These are phyloP conservation scores for Podospora sp. DNA, from an alignment of 495 filamentous ascomycete genomes.

Conservation along the genomic window DNA sequence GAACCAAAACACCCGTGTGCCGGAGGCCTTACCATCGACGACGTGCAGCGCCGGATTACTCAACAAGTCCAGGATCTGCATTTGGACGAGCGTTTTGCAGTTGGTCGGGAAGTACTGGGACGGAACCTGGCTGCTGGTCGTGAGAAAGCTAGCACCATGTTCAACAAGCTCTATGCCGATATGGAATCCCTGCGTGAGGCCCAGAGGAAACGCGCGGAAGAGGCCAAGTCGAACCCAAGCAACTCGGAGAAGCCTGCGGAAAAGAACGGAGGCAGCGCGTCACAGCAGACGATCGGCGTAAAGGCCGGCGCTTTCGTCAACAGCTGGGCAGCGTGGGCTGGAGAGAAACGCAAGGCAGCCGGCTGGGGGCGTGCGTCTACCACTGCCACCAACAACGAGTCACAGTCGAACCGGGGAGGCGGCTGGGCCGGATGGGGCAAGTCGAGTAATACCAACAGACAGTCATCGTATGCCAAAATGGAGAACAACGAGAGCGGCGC, in stretches of 20 bases:
- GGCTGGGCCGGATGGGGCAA: conserved; percentile 45
- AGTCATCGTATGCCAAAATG: background rate
- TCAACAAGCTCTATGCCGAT: conserved; percentile 85
- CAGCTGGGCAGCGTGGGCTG: conserved; percentile 94
- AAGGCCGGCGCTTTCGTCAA: conserved; percentile 86
- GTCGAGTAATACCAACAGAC: conserved; percentile 18
- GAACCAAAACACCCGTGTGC: conserved; percentile 92
- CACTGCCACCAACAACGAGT: background rate
- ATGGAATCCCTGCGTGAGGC: conserved; percentile 84
- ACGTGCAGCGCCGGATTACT: conserved; percentile 85
- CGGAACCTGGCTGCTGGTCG: conserved; percentile 79
- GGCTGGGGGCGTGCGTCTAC: conserved; percentile 50
- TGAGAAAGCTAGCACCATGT: conserved; percentile 79
- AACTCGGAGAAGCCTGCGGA: conserved; percentile 30
- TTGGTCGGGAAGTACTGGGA: conserved; percentile 74
- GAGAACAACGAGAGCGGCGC: conserved; percentile 1
- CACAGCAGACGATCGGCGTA: conserved; percentile 69
- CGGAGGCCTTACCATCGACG: conserved; percentile 92
- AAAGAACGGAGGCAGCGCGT: conserved; percentile 62
- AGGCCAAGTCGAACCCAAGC: conserved; percentile 47
- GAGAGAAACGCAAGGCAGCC: conserved; percentile 75
- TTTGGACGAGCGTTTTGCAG: conserved; percentile 79
- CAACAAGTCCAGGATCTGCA: conserved; percentile 89
- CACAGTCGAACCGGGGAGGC: conserved; percentile 19
- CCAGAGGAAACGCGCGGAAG: conserved; percentile 70